Evolutionary conservation across 2,329 filamentous ascomycete genomes (phyloP), one percentile per base, ranked within the genome.

Genomic region (Beauveria brongniartii): DNA sequence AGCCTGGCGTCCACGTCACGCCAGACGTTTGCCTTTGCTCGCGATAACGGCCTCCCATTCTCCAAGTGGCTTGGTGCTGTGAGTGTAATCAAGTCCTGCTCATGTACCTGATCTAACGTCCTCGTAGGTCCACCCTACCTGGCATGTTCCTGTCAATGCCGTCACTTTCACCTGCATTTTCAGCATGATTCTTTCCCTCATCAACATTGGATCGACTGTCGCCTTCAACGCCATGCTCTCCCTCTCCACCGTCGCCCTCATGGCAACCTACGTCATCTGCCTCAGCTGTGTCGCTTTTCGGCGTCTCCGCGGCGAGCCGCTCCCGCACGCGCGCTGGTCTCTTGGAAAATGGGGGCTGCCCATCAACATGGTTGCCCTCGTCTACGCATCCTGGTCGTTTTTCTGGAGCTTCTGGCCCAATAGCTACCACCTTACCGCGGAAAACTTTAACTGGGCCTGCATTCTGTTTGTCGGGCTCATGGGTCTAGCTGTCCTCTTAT

Each of bases 361-460:
- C 7, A 55, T 64, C 16, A 65, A 65, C 53, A 22, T 55, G 1
- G 41, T 51, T 5, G 64, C 60, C 5, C 41, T 64, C 10, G 12
- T 61, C 12, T 63, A 55, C 51, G 58, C 48, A 9, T 10, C 30
- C 7, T 65, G 64, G 64, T 55, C 55, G 1, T 65, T 65, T 26
- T 64, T 65, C 58, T 65, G 63, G 64, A 61, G 55, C 26, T 65
- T 65, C 44, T 65, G 64, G 64, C 64, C 64, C 34, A 54, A 63
- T 37, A 55, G 43, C 8, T 60, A 63, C 28, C 63, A 62, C 2
- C 46, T 65, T 26, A 62, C 59, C 5, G 57, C 63, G 14, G 30
- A 30, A 9, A 60, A 56, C 18, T 64, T 65, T 26, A 65, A 65
- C 26, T 65, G 64, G 64, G 51, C 64, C 2, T 63, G 51, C 5